Conservation (phyloP, 2,329 filamentous ascomycete genomes). For the Xylariaceae sp. region DNA sequence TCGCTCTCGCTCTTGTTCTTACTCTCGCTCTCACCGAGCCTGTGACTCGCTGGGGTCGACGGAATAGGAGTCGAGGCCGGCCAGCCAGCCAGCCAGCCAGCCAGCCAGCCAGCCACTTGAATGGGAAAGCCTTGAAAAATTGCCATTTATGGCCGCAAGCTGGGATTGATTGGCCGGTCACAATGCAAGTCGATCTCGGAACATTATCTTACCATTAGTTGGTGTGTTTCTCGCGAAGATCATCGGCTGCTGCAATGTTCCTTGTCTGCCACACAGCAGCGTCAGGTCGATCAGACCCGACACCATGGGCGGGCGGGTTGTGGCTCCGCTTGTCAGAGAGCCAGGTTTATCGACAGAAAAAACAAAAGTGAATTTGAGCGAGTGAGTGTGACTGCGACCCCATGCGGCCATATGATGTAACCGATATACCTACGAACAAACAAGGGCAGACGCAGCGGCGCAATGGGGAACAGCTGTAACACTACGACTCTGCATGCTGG, state of each 20-base stretch:
- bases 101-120: slow-evolving; percentile 3
- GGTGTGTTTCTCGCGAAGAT: neutral
- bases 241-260: neutral
- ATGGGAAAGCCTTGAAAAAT: slow-evolving; percentile 12
- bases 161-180: slow-evolving; percentile 33
- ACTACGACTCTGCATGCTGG: slow-evolving; percentile 7
- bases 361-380: too few relatives aligned
- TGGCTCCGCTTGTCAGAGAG: slow-evolving; percentile 10
- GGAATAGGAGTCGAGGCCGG: too few relatives aligned
- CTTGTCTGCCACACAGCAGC: neutral
- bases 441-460: neutral
- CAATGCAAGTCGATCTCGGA: slow-evolving; percentile 29
- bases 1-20: too few relatives aligned
- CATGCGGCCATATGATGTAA: neutral
- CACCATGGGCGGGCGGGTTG: slow-evolving; percentile 18
- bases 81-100: too few relatives aligned
- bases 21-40: too few relatives aligned
- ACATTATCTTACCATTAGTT: slow-evolving; percentile 15
- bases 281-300: slow-evolving; percentile 24
- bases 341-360: neutral
- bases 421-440: neutral
- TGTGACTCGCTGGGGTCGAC: too few relatives aligned
- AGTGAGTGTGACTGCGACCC: neutral
- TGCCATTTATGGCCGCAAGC: slow-evolving; percentile 31
- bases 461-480: neutral